A percentile compares a stretch with the other conserved stretches of the same genome.
Evolutionary conservation across 257 asterid genomes (phyloP).

Genomic region (Cinchona pubescens): DNA sequence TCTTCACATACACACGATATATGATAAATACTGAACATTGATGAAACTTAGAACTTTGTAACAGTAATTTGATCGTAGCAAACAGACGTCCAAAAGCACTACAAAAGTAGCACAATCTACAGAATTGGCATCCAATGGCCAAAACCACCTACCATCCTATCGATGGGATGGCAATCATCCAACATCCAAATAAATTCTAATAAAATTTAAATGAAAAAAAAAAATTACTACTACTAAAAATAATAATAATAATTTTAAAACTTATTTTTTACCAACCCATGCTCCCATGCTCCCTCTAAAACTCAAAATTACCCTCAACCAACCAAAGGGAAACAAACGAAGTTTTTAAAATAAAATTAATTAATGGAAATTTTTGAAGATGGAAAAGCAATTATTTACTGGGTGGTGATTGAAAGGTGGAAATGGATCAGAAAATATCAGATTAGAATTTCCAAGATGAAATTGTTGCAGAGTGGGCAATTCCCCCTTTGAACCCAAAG

Average conservation of each 20-base stretch:
- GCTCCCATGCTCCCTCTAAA: not conserved
- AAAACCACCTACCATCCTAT: not conserved
- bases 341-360: not conserved
- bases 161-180: not conserved
- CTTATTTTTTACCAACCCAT: not conserved
- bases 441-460: conserved; percentile 82
- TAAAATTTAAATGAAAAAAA: not conserved
- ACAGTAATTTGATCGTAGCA: not conserved
- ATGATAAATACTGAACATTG: not conserved
- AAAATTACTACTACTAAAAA: not conserved
- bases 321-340: not conserved
- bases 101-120: not conserved
- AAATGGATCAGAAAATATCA: conserved; percentile 54
- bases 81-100: not conserved
- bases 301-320: not conserved
- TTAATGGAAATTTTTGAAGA: not conserved
- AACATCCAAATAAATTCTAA: not conserved
- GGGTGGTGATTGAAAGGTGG: conserved; percentile 1
- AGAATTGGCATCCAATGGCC: conserved; percentile 10
- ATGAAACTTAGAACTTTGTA: not conserved
- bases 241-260: not conserved
- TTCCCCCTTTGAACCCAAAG: conserved; percentile 73
- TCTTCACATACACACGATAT: not conserved
- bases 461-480: conserved; percentile 90
- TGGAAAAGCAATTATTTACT: not conserved